Evolutionary conservation across 805 yeast species (phyloP), one percentile per base, ranked within the genome.

Genomic region (Yamadazyma phyllophila): DNA sequence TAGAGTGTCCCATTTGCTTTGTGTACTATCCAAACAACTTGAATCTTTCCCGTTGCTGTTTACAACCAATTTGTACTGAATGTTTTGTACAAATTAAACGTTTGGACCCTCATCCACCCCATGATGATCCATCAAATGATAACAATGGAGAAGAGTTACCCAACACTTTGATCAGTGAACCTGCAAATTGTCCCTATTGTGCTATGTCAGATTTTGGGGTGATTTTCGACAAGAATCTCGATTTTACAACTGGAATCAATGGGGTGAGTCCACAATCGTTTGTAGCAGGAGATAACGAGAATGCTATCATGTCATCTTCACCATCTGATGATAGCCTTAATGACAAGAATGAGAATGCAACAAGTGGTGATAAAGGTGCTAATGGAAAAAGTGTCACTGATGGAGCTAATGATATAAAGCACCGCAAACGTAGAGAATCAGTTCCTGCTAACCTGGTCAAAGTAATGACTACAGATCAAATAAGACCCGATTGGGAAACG

Each of bases 11-110:
- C 8, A 92, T 92, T 52, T 92, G 99, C 61, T 92, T 92, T 61
- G 73, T 94, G 8, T 88, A 77, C 60, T 90, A 84, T 64, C 97
- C 98, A 1, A 74, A 78, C 24, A 78, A 81, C 55, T 65, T 91
- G 50, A 94, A 94, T 66, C 63, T 77, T 43, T 84, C 96, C 7
- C 74, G 96, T 37, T 92, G 99, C 64, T 92, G 99, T 63, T 78
- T 79, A 41, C 98, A 92, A 62, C 91, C 96, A 1, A 90, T 92
- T 15, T 94, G 99, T 66, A 78, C 96, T 1, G 98, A 92, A 66
- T 92, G 99, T 61, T 94, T 92, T 76, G 97, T 92, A 9, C 97
- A 92, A 64, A 90, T 92, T 61, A 89, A 88, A 63, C 77, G 99
- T 43, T 69, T 82, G 29, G 96, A 88, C 9, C 98, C 99, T 0